Conservation (phyloP, 2,329 filamentous ascomycete species). For the Emmonsiellopsis sp. region DNA sequence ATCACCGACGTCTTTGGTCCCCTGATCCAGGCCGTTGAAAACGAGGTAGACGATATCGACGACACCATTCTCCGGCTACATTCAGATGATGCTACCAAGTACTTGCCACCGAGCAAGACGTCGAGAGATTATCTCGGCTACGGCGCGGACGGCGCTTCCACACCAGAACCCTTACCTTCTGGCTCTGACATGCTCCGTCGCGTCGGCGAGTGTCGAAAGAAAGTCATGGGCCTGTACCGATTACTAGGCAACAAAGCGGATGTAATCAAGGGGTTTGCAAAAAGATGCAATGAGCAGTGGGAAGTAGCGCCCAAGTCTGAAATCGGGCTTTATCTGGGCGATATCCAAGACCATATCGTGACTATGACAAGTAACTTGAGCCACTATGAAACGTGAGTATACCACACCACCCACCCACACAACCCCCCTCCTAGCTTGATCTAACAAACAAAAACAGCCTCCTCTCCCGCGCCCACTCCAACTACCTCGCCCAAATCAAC, state of each 20-base stretch:
- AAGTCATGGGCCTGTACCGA: conserved; percentile 91
- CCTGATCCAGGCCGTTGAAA: conserved; percentile 83
- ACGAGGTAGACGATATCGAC: conserved; percentile 95
- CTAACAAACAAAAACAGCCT: conserved; percentile 47
- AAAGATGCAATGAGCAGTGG: conserved; percentile 96
- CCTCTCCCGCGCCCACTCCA: conserved; percentile 80
- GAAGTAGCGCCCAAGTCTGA: conserved; percentile 89
- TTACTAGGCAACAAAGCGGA: conserved; percentile 94
- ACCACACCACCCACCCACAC: too few species aligned
- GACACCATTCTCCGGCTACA: conserved; percentile 81
- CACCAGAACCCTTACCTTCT: conserved; percentile 33
- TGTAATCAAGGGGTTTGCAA: conserved; percentile 98
- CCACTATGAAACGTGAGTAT: conserved; percentile 82
- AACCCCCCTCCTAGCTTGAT: too few species aligned
- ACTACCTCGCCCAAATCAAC: conserved; percentile 98
- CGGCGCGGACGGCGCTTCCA: neutral
- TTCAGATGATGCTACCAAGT: conserved; percentile 40
- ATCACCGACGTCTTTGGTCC: conserved; percentile 95
- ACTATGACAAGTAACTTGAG: conserved; percentile 96
- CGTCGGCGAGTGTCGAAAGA: conserved; percentile 90
- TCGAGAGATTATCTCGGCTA: too few species aligned
- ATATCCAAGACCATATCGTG: conserved; percentile 98
- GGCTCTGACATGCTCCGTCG: conserved; percentile 79
- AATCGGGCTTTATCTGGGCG: conserved; percentile 93
- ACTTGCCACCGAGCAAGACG: conserved; percentile 25